Evolutionary conservation across 2,329 filamentous ascomycete species (phyloP).

Genomic region (Lecanosticta acicola): DNA sequence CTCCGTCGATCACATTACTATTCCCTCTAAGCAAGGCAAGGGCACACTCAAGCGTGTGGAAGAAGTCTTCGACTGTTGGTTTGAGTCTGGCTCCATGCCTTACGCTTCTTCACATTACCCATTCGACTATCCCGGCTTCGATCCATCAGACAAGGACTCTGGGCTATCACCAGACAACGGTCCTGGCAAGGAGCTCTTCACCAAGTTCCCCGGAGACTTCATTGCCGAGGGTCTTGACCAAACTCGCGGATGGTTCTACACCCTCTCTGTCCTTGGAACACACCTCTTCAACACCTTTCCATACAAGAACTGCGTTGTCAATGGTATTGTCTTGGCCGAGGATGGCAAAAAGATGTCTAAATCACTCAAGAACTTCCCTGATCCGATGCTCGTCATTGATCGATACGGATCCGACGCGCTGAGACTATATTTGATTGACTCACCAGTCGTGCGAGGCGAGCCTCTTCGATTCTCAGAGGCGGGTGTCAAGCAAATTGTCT

Average conservation of each 20-base stretch:
- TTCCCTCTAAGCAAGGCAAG: constrained; percentile 82
- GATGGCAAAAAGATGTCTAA: constrained; percentile 99
- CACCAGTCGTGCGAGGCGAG: constrained; percentile 86
- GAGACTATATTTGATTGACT: constrained; percentile 94
- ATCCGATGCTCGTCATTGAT: constrained; percentile 74
- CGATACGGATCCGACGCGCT: constrained; percentile 89
- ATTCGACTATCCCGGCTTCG: constrained; percentile 71
- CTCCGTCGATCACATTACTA: constrained; percentile 89
- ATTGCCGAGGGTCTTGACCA: constrained; percentile 92
- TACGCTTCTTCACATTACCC: constrained; percentile 89
- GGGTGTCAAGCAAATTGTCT: constrained; percentile 90
- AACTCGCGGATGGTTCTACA: constrained; percentile 96
- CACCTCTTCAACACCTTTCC: constrained; percentile 79
- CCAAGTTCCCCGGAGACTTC: constrained; percentile 84
- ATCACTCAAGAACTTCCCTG: constrained; percentile 91
- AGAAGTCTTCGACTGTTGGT: constrained; percentile 96
- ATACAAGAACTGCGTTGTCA: constrained; percentile 95
- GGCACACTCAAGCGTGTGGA: constrained; percentile 73
- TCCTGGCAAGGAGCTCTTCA: constrained; percentile 56
- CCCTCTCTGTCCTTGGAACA: constrained; percentile 78
- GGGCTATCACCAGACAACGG: constrained; percentile 26
- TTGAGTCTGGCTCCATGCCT: constrained; percentile 93
- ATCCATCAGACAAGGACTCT: constrained; percentile 26
- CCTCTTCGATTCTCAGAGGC: constrained; percentile 85
- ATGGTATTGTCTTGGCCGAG: constrained; percentile 87